Evolutionary conservation across 495 filamentous ascomycete species (phyloP).

Genomic region (Aspergillus homomorphus): DNA sequence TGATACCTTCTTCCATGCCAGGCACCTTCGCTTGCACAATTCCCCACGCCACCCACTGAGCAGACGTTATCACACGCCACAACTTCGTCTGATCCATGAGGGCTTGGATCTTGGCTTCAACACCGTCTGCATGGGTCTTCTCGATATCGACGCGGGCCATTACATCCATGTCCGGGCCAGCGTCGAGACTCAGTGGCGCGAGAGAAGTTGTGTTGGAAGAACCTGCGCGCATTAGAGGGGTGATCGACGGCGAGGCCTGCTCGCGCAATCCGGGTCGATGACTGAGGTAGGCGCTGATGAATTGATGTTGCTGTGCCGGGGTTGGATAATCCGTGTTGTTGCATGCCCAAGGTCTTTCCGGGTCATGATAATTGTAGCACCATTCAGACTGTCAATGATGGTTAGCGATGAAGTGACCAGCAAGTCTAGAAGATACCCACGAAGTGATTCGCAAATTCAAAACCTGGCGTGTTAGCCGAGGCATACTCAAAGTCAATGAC

Average conservation of each 20-base stretch:
- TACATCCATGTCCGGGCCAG: conserved; percentile 22
- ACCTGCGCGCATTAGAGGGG: conserved; percentile 37
- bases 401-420: conserved; percentile 1
- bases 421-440: conserved; percentile 39
- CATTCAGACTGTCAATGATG: conserved; percentile 63
- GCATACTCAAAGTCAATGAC: conserved; percentile 99
- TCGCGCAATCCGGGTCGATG: conserved; percentile 63
- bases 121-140: conserved; percentile 51
- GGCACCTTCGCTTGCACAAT: conserved; percentile 89
- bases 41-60: conserved; percentile 94
- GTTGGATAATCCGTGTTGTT: conserved; percentile 71
- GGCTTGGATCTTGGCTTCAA: conserved; percentile 60
- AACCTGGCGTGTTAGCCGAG: conserved; percentile 78
- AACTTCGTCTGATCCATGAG: conserved; percentile 73
- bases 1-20: conserved; percentile 49
- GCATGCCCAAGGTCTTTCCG: conserved; percentile 59
- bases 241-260: conserved; percentile 53
- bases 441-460: conserved; percentile 98
- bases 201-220: conserved; percentile 31
- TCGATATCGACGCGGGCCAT: conserved; percentile 51
- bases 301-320: conserved; percentile 74
- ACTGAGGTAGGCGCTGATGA: conserved; percentile 80
- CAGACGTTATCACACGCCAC: conserved; percentile 84
- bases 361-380: conserved; percentile 95
- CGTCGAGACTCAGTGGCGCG: conserved; percentile 36